A percentile compares a stretch with the other conserved stretches of the same genome.
phyloP scores from a whole-genome alignment of 352 stramenopile genomes.

The Pythium folliculosum region DNA sequence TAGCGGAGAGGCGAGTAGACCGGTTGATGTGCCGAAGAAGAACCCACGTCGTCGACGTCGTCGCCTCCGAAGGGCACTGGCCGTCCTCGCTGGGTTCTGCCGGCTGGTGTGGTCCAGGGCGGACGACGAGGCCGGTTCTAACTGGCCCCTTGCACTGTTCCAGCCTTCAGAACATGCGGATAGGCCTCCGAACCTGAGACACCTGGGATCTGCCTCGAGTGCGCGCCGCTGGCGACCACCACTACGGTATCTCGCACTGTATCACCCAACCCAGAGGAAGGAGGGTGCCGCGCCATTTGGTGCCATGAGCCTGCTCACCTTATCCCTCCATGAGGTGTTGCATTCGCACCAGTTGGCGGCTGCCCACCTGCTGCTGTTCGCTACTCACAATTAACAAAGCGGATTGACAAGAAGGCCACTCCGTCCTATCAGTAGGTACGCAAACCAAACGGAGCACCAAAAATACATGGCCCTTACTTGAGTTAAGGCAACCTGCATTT shows the following conservation, averaged over 20 bases:
- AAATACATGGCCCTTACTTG: background rate
- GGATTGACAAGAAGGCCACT: constrained; percentile 1
- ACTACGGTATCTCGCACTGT: background rate
- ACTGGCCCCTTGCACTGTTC: constrained; percentile 12
- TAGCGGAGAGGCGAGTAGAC: background rate
- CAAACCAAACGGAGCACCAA: background rate
- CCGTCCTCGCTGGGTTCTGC: constrained; percentile 18
- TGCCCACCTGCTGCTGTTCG: constrained; percentile 5
- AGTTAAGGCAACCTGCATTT: background rate
- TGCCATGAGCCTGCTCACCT: constrained; percentile 18
- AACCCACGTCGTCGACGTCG: constrained; percentile 20
- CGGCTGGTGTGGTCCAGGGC: constrained; percentile 23
- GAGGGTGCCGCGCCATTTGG: constrained; percentile 13
- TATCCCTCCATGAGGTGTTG: constrained; percentile 19
- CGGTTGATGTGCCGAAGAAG: constrained; percentile 4
- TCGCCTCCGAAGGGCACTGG: constrained; percentile 3
- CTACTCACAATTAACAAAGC: background rate
- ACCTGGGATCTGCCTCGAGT: constrained; percentile 6
- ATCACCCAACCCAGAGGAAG: constrained; percentile 16
- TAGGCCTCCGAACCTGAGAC: constrained; percentile 26
- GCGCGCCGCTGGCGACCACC: background rate
- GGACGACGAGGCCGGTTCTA: constrained; percentile 23
- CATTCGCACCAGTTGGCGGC: constrained; percentile 10
- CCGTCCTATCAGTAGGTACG: background rate
- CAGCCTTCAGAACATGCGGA: background rate